These are phyloP conservation scores for Botrytis byssoidea DNA, from an alignment of 2,329 filamentous ascomycete genomes.

Conservation along the genomic window DNA sequence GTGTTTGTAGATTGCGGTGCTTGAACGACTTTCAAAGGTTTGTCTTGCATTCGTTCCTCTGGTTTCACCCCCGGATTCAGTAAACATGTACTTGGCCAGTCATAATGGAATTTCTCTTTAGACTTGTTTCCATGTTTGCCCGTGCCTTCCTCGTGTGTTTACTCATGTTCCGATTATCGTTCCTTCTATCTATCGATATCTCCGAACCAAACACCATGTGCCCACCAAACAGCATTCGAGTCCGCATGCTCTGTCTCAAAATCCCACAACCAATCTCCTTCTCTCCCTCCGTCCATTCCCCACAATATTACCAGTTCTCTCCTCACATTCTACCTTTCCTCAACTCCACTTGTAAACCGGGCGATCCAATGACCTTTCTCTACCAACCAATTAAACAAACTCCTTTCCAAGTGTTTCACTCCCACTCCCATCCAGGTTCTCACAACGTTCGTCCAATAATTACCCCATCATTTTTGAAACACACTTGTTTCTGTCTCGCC, in stretches of 20 bases:
- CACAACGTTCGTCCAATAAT: neutral
- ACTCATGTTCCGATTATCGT: neutral
- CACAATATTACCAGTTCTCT: neutral
- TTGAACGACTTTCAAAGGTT: neutral
- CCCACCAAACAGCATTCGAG: neutral
- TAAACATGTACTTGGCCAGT: neutral
- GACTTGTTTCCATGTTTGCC: conserved; percentile 8
- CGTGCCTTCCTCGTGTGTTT: neutral
- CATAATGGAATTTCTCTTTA: neutral
- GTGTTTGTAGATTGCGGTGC: neutral
- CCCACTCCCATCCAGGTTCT: neutral
- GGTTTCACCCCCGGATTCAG: neutral
- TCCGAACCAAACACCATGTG: neutral
- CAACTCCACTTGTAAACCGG: neutral
- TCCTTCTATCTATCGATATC: neutral
- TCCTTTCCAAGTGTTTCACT: neutral
- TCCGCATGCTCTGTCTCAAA: neutral
- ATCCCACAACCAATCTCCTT: neutral
- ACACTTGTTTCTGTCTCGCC: neutral
- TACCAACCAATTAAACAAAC: neutral
- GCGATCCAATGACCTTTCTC: neutral
- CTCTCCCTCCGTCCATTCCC: neutral
- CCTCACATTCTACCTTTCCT: neutral
- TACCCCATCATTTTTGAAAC: conserved; percentile 7
- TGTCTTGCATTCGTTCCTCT: neutral